Percentiles rank a stretch among this genome's conserved stretches.
These are phyloP conservation scores for Limonium bicolor DNA, from an alignment of 148 eudicot species.

Conservation along the genomic window DNA sequence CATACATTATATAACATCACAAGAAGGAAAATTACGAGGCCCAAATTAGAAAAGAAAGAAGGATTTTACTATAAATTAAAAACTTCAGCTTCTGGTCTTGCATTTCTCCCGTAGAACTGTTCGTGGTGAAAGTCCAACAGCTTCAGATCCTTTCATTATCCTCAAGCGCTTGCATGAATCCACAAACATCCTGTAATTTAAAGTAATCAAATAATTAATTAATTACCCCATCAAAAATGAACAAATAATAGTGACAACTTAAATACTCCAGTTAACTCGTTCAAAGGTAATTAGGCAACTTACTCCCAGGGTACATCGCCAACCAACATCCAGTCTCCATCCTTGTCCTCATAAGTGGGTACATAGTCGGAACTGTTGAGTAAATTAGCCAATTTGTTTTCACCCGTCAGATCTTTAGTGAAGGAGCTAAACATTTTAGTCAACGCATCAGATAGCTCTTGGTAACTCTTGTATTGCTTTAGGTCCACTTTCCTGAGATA, in stretches of 20 bases:
- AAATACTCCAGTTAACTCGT: not conserved
- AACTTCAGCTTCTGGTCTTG: conserved; percentile 38
- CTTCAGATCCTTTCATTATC: conserved; percentile 55
- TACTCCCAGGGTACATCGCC: conserved; percentile 20
- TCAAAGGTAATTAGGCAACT: not conserved
- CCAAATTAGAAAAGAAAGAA: not conserved
- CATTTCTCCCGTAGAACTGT: conserved; percentile 53
- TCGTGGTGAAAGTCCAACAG: conserved; percentile 53
- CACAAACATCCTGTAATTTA: conserved; percentile 32
- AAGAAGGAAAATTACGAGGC: not conserved
- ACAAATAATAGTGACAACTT: not conserved
- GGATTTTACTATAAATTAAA: not conserved
- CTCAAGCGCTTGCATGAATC: conserved; percentile 50
- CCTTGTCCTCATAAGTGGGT: conserved; percentile 21
- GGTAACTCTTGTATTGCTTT: conserved; percentile 37
- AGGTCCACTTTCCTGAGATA: conserved; percentile 49
- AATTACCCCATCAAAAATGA: too few species aligned
- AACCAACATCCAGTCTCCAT: conserved; percentile 35
- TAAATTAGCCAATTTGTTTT: conserved; percentile 1
- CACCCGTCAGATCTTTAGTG: conserved; percentile 21
- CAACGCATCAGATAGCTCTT: conserved; percentile 38
- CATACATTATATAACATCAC: not conserved
- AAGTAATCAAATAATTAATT: too few species aligned
- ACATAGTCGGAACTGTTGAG: conserved; percentile 3
- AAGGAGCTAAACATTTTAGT: conserved; percentile 52